Base-by-base conservation (phyloP, 176 grass and related monocot genomes). In the Carex pumila region DNA sequence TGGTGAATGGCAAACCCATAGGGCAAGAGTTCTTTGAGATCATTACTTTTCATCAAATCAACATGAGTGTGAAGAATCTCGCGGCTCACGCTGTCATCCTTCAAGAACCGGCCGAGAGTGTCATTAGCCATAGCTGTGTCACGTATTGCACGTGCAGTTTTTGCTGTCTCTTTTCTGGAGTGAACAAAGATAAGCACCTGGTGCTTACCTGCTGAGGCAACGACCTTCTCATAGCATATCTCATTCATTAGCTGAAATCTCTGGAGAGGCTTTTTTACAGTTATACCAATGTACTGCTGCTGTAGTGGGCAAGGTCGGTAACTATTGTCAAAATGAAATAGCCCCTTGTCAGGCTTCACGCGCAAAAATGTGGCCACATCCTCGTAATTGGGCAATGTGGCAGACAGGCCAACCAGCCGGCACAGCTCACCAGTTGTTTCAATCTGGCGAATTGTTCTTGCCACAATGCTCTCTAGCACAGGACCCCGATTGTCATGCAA, bases 1-100 rank as follows among this genome's bases (percentile, higher is more conserved):
- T 98, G 91, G 88, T 98, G 95, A 85, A 98, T 95, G 73, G 96
- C 96, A 90, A 98, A 98, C 7, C 96, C 96, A 81, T 98, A 98
- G 0, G 93, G 93, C 76, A 98, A 75, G 30, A 98, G 89, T 34
- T 98, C 93, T 54, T 98, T 95, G 37, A 95, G 91, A 85, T 98
- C 93, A 86, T 86, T 98, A 80, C 85, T 95, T 84, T 95, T 98
- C 5, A 98, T 92, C 73, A 98, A 85, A 43, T 98, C 96, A 81
- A 92, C 90, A 71, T 98, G 91, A 85, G 61, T 89, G 64, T 85
- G 69, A 66, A 98, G 96, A 77, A 98, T 98, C 79, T 98, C 93
- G 86, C 92, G 92, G 60, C 93, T 95, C 84, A 89, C 93, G 81
- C 91, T 93, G 34, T 98, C 96, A 39, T 95, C 93, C 85, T 92